Conservation (phyloP, 1,284 basidiomycete genomes). For the Pterulicium gracile region DNA sequence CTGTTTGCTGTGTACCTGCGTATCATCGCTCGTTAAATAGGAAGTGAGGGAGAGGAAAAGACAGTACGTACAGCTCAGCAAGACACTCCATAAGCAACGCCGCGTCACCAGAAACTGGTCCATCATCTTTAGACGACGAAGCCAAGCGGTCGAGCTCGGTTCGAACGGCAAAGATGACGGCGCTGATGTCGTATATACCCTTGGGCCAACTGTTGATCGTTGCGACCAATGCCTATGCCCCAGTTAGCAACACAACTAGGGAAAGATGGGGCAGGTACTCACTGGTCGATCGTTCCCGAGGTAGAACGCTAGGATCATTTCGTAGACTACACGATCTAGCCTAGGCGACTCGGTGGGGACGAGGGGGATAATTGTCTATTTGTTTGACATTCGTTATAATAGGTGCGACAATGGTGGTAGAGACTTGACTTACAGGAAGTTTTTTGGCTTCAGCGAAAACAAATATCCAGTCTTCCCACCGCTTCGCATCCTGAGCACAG, state of each 20-base stretch:
- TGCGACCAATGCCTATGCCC: conserved; percentile 52
- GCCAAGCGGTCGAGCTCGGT: conserved; percentile 66
- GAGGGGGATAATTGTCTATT: conserved; percentile 80
- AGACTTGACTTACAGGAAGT: conserved; percentile 47
- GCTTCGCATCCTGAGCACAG: conserved; percentile 65
- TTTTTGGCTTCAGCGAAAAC: conserved; percentile 79
- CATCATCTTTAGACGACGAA: conserved; percentile 34
- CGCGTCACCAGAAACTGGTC: conserved; percentile 25
- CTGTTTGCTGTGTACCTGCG: conserved; percentile 73
- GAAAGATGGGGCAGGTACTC: conserved; percentile 13
- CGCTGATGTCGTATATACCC: conserved; percentile 81
- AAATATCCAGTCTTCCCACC: conserved; percentile 96
- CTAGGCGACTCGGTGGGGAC: conserved; percentile 79
- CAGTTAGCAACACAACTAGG: not conserved
- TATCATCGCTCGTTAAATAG: not conserved
- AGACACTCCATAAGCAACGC: conserved; percentile 82
- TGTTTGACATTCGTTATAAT: not conserved
- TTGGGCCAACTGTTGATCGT: conserved; percentile 86
- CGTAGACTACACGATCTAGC: conserved; percentile 81
- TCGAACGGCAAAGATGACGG: conserved; percentile 82
- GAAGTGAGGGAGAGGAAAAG: not conserved
- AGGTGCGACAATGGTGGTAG: conserved; percentile 1
- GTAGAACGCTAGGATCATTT: conserved; percentile 89
- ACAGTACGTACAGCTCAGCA: conserved; percentile 66
- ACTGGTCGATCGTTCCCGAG: conserved; percentile 71